These are phyloP conservation scores for Spergularia bocconei DNA, from an alignment of 148 eudicot species.

Conservation along the genomic window DNA sequence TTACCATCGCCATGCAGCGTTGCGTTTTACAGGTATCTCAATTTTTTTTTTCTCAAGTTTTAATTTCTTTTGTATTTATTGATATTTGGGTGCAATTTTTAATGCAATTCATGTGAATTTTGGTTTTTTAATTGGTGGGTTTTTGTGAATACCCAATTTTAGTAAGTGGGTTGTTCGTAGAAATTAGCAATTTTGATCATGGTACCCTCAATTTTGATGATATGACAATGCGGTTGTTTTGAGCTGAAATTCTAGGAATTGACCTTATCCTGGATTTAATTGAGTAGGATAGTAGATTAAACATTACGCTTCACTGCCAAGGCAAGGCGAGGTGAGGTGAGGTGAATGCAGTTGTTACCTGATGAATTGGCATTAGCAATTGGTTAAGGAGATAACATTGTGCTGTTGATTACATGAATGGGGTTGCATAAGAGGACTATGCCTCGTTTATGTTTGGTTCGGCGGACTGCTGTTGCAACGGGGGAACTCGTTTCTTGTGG, in stretches of 20 bases:
- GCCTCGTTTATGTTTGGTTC: not conserved
- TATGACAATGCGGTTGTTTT: not conserved
- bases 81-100: no score
- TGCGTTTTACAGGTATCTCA: constrained; percentile 23
- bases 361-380: not conserved
- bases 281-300: not conserved
- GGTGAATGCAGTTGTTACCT: not conserved
- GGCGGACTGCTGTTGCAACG: not conserved
- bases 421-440: not conserved
- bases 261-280: not conserved
- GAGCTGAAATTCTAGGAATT: not conserved
- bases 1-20: constrained; percentile 31
- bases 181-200: not conserved
- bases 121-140: no score
- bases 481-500: not conserved
- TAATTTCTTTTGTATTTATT: no score
- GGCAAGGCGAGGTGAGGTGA: no score
- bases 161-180: not conserved
- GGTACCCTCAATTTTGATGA: not conserved
- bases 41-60: not conserved
- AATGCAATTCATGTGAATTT: no score
- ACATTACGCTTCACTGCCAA: not conserved
- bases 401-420: not conserved
- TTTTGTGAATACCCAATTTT: no score
- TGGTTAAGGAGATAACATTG: not conserved